Base-by-base conservation (phyloP, 805 yeast genomes). In the Starmerella riodocensis region DNA sequence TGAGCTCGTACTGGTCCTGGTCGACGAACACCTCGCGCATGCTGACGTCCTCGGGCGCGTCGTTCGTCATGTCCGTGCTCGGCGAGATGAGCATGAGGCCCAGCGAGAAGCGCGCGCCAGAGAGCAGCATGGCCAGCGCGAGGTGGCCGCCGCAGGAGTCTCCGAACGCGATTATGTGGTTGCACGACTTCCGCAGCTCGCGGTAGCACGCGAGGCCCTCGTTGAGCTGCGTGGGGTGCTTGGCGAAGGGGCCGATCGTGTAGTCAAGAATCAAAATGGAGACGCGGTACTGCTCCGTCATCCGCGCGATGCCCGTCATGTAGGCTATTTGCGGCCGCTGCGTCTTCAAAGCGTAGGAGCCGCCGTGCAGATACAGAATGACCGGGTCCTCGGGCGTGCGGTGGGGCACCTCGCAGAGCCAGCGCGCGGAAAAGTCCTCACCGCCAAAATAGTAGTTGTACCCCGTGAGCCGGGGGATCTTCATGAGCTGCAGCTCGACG, bases 111-210 rank as follows among this genome's bases (percentile, higher is more conserved):
- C 16, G 33, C n/a, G 30, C 34, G 22, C 37, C 40, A n/a, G 23
- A 36, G 5, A 36, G 26, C 6, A 42, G 34, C 35, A 49, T 22
- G 4, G 48, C 48, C 12, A 55, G 36, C 2, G 48, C 40, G 23
- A 59, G 40, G 33, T 55, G 53, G 1, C 55, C 62, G 19, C 63
- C 62, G 11, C 56, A 56, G 8, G 61, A 57, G 36, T 59, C 63
- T 14, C 63, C 63, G 21, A 47, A 38, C 3, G 53, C 34, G 9
- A 53, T 41, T 30, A 56, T 41, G 36, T 46, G 43, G 26, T 47
- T 37, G 29, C 49, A 46, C 2, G 46, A 28, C 29, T 45, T 32
- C 14, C 41, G 20, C 18, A 57, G 39, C 5, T 41, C 43, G 25
- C 48, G 42, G 38, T 47, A 54, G 22, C 51, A 41, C 4, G 37